These are phyloP conservation scores for Gossypium davidsonii DNA, from an alignment of 441 rosid genomes.

Conservation along the genomic window DNA sequence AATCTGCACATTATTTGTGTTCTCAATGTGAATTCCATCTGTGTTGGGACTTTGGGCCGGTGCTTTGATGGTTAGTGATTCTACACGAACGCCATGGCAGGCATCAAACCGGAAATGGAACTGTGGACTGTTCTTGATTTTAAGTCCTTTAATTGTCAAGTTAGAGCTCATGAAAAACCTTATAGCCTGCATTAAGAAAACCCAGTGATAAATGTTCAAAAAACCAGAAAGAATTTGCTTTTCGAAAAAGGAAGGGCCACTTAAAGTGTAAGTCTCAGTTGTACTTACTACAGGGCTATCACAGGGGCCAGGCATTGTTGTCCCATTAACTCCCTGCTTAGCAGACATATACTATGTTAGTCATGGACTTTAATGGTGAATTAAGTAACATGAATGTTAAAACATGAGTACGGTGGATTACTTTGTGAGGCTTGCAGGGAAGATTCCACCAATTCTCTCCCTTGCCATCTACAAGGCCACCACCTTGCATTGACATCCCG, in stretches of 20 bases:
- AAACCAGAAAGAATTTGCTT: neutral
- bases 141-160: conserved; percentile 48
- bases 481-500: conserved; percentile 34
- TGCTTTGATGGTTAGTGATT: conserved; percentile 51
- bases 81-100: conserved; percentile 52
- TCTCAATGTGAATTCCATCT: conserved; percentile 81
- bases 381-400: neutral
- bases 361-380: neutral
- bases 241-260: neutral
- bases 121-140: conserved; percentile 57
- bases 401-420: neutral
- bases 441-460: conserved; percentile 40
- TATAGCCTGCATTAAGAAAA: conserved; percentile 41
- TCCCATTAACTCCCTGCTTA: conserved; percentile 31
- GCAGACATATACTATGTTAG: neutral
- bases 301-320: conserved; percentile 41
- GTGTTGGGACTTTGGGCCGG: conserved; percentile 85
- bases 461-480: conserved; percentile 31
- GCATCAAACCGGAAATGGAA: conserved; percentile 69
- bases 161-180: conserved; percentile 68
- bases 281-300: conserved; percentile 58
- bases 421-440: conserved; percentile 38
- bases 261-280: neutral
- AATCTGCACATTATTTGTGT: conserved; percentile 51
- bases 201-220: neutral